phyloP scores from a whole-genome alignment of 345 rosid species.

The Raphanus raphanistrum region DNA sequence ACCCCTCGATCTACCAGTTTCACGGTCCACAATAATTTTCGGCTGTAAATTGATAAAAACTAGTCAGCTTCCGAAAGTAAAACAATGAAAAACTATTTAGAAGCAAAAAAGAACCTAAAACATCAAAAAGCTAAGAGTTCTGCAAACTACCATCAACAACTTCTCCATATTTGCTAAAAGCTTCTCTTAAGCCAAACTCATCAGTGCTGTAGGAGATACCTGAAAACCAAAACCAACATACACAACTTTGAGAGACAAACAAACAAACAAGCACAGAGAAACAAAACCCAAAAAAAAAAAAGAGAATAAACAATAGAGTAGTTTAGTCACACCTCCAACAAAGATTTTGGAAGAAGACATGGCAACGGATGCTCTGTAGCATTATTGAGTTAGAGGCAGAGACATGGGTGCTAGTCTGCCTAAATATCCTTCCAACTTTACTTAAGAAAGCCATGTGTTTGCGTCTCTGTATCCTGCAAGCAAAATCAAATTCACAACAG shows the following conservation, averaged over 20 bases:
- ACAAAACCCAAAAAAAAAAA: not conserved
- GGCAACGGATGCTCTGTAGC: conserved; percentile 71
- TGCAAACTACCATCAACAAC: conserved; percentile 60
- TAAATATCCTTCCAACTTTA: conserved; percentile 66
- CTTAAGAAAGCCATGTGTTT: conserved; percentile 76
- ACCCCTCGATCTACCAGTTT: conserved; percentile 89
- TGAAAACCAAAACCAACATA: conserved; percentile 40
- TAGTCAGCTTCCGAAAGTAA: not conserved
- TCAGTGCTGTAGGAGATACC: conserved; percentile 79
- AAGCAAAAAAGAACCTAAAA: not conserved
- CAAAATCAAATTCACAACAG: conserved; percentile 14
- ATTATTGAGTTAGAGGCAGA: conserved; percentile 47
- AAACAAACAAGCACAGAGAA: not conserved
- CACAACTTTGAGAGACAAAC: not conserved
- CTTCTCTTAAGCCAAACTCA: conserved; percentile 64
- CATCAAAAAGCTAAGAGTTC: no score
- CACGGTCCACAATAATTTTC: conserved; percentile 85
- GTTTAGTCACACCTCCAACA: conserved; percentile 75
- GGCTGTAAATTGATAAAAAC: conserved; percentile 45
- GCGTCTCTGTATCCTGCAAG: conserved; percentile 1
- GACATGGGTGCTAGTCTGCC: conserved; percentile 58
- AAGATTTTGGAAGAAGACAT: conserved; percentile 83
- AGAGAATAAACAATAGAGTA: not conserved
- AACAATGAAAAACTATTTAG: not conserved
- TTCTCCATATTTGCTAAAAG: conserved; percentile 81